Evolutionary conservation across 768 basidiomycete genomes (phyloP).

Genomic region (Boletellus ananiceps): DNA sequence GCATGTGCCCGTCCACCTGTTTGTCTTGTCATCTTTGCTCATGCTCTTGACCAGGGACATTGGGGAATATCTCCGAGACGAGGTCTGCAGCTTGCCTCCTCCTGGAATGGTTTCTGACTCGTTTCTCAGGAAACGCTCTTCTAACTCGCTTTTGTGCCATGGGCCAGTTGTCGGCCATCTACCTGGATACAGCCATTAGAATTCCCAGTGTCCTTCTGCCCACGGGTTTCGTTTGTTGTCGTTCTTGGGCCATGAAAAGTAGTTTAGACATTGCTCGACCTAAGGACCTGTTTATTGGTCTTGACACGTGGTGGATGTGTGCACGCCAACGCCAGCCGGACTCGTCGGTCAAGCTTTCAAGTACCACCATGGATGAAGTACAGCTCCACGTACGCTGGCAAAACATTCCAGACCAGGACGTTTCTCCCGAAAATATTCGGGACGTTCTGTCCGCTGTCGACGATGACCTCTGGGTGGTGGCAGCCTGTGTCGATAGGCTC

Average conservation of each 20-base stretch:
- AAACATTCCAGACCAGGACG: constrained; percentile 49
- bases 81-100: constrained; percentile 44
- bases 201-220: no score
- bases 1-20: constrained; percentile 35
- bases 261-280: constrained; percentile 18
- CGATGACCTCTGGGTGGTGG: constrained; percentile 74
- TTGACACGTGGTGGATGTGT: background rate
- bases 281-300: background rate
- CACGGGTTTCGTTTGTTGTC: background rate
- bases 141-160: constrained; percentile 31
- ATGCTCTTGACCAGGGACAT: constrained; percentile 63
- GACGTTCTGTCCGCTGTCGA: constrained; percentile 45
- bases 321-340: constrained; percentile 3
- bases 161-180: constrained; percentile 15
- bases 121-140: constrained; percentile 69
- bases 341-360: background rate
- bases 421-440: constrained; percentile 48
- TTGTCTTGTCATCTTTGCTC: constrained; percentile 2
- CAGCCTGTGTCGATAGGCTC: constrained; percentile 68
- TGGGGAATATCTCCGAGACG: constrained; percentile 96
- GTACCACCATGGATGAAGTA: constrained; percentile 33
- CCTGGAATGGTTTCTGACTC: constrained; percentile 11
- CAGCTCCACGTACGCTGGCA: constrained; percentile 52
- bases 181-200: no score
- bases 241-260: constrained; percentile 23